Evolutionary conservation across 106 monocot genomes (phyloP).

Genomic region (Vanilla planifolia): DNA sequence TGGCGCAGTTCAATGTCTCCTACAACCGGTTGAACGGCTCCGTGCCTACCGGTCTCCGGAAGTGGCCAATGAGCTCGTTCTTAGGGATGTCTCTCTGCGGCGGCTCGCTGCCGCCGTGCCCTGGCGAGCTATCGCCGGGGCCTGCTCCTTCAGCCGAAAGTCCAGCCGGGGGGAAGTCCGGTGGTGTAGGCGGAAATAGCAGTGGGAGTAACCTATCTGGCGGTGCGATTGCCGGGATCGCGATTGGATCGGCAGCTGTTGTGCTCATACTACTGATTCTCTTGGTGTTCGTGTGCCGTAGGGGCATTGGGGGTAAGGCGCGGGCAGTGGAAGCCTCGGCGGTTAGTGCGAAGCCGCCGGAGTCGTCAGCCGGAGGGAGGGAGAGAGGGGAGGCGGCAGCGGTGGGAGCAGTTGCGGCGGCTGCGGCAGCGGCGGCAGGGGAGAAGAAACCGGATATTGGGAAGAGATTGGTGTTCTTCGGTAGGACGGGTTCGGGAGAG

Average conservation of each 20-base stretch:
- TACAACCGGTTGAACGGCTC: conserved; percentile 68
- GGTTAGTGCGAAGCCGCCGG: background rate
- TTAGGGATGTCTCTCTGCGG: conserved; percentile 58
- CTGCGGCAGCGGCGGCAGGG: background rate
- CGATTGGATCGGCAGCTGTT: conserved; percentile 20
- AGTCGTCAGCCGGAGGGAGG: background rate
- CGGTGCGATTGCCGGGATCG: conserved; percentile 45
- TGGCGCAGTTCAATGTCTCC: conserved; percentile 68
- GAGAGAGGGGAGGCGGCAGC: background rate
- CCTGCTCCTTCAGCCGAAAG: conserved; percentile 4
- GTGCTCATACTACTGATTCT: conserved; percentile 12
- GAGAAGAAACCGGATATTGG: background rate
- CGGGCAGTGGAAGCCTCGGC: background rate
- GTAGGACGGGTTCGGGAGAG: conserved; percentile 1
- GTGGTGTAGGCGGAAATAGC: background rate
- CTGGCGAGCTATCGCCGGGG: conserved; percentile 20
- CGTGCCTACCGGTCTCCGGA: conserved; percentile 45
- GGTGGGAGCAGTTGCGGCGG: background rate
- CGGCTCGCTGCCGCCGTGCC: conserved; percentile 40
- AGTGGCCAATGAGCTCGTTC: conserved; percentile 27
- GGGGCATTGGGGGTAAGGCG: background rate
- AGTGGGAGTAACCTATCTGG: conserved; percentile 28
- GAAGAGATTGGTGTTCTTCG: conserved; percentile 24
- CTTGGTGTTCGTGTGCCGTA: conserved; percentile 13
- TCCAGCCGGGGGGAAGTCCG: background rate